These are phyloP conservation scores for Vaccinium corymbosum DNA, from an alignment of 148 eudicot species.

Conservation along the genomic window DNA sequence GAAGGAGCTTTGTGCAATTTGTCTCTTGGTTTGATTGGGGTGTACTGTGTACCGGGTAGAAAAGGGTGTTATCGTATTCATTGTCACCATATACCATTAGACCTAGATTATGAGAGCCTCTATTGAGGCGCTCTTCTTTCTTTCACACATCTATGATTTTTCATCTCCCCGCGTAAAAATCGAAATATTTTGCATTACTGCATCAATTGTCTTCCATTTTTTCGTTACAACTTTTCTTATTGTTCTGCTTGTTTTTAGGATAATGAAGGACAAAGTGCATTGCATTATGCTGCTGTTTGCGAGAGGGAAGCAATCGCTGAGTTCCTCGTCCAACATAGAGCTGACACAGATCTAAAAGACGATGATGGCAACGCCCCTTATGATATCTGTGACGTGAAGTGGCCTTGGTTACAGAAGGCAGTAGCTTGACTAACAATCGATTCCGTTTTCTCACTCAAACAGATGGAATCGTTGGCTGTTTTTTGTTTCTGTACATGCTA, in stretches of 20 bases:
- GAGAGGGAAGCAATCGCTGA: constrained; percentile 78
- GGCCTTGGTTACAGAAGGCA: constrained; percentile 64
- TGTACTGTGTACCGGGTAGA: too few species aligned
- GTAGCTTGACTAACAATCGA: constrained; percentile 2
- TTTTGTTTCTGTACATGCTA: constrained; percentile 13
- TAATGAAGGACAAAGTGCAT: constrained; percentile 82
- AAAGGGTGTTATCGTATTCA: not conserved
- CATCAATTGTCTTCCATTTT: not conserved
- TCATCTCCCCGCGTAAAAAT: not conserved
- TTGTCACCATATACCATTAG: not conserved
- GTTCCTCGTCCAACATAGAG: constrained; percentile 72
- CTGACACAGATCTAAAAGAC: constrained; percentile 51
- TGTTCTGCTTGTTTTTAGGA: constrained; percentile 46
- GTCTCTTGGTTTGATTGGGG: too few species aligned
- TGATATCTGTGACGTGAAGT: constrained; percentile 65
- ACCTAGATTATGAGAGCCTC: not conserved
- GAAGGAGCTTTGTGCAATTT: too few species aligned
- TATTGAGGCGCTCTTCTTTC: not conserved
- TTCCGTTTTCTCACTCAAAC: not conserved
- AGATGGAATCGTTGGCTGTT: not conserved
- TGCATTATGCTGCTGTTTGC: constrained; percentile 95
- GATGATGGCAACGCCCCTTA: constrained; percentile 56
- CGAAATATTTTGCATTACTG: not conserved
- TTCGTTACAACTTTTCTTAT: not conserved
- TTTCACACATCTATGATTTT: not conserved